Conservation (phyloP, 208 protist genomes). For the Polymyxa betae region DNA sequence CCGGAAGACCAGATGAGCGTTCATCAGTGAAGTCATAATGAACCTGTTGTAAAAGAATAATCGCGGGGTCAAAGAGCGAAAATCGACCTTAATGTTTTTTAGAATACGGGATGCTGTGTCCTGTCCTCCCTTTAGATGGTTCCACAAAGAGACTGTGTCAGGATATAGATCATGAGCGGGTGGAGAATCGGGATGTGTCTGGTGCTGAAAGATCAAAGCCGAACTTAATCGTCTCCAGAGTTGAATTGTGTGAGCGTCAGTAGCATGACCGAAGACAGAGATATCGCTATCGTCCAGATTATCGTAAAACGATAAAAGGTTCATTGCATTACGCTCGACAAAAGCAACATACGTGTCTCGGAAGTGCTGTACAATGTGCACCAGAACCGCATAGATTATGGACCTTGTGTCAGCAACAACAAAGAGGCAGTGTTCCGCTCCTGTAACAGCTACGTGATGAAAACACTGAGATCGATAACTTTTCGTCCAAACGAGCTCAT, state of each 20-base stretch:
- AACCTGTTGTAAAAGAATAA: background rate
- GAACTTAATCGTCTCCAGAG: background rate
- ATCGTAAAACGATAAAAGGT: too few species aligned
- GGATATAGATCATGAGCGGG: background rate
- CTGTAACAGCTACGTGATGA: too few species aligned
- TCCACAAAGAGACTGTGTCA: background rate
- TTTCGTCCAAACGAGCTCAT: too few species aligned
- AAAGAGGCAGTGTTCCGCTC: too few species aligned
- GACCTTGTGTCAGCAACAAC: too few species aligned
- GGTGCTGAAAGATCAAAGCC: background rate
- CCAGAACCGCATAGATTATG: too few species aligned
- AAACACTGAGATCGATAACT: too few species aligned
- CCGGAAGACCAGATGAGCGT: background rate
- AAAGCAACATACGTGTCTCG: too few species aligned
- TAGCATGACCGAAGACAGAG: slow-evolving; percentile 22
- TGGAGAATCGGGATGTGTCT: background rate
- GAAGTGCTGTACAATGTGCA: too few species aligned
- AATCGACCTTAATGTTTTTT: background rate
- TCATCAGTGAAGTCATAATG: background rate
- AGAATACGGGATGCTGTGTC: background rate
- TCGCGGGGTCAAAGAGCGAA: too few species aligned
- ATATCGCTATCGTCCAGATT: too few species aligned
- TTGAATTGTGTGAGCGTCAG: background rate
- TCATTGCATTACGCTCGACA: too few species aligned
- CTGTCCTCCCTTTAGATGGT: background rate